Conservation (phyloP, 495 filamentous ascomycete genomes). For the Neurospora sp. region DNA sequence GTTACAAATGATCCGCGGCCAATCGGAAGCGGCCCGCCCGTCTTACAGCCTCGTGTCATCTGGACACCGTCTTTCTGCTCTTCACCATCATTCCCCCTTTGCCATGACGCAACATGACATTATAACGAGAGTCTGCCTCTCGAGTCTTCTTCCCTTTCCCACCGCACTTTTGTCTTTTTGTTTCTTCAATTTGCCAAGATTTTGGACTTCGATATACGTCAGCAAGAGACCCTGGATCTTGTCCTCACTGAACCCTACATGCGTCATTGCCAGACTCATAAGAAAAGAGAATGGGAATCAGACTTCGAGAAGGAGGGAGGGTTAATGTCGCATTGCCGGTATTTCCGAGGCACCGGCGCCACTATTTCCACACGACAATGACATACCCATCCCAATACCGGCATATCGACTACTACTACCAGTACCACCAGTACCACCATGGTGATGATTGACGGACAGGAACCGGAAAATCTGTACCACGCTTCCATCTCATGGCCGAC, state of each 20-base stretch:
- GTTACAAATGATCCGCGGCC: not conserved
- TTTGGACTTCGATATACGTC: not conserved
- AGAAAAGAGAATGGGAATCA: not conserved
- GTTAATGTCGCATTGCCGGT: not conserved
- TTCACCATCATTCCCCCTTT: not conserved
- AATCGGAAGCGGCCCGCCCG: not conserved
- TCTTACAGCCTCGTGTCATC: not conserved
- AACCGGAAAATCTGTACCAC: not conserved
- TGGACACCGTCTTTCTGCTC: not conserved
- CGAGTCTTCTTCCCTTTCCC: not conserved
- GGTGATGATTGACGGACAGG: not conserved
- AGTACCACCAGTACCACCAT: not conserved
- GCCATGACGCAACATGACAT: not conserved
- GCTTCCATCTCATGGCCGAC: not conserved
- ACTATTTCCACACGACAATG: not conserved
- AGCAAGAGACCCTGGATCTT: not conserved
- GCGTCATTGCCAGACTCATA: not conserved
- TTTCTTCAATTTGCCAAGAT: not conserved
- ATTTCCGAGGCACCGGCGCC: not conserved
- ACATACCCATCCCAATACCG: not conserved
- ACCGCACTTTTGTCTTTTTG: not conserved
- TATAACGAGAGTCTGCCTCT: not conserved
- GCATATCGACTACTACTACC: not conserved
- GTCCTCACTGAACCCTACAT: not conserved
- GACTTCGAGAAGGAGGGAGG: not conserved